Conservation (phyloP, 177 flowering plant genomes). For the Tripterygium wilfordii region DNA sequence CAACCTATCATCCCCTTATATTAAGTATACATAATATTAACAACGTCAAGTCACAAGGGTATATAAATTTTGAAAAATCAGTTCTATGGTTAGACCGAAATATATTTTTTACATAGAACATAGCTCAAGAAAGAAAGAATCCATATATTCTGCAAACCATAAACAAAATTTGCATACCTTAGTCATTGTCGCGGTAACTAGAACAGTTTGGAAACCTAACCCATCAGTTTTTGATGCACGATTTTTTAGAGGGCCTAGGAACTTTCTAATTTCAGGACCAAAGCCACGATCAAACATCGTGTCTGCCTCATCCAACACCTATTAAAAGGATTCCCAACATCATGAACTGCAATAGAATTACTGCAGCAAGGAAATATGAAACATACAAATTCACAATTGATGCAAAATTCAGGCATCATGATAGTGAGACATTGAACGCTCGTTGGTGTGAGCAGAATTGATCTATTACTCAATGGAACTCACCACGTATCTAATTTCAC, state of each 20-base stretch:
- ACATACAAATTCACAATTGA: neutral
- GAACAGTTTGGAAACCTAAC: constrained; percentile 73
- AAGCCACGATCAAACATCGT: constrained; percentile 99
- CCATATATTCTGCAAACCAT: too few relatives aligned
- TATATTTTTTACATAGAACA: too few relatives aligned
- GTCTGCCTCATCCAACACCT: constrained; percentile 98
- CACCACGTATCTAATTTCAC: constrained; percentile 92
- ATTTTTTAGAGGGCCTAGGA: constrained; percentile 69
- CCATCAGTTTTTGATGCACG: constrained; percentile 66
- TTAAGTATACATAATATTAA: too few relatives aligned
- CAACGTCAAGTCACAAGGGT: too few relatives aligned
- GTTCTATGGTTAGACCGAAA: too few relatives aligned
- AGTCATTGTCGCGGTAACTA: constrained; percentile 92
- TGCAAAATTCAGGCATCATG: neutral
- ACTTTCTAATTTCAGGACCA: constrained; percentile 92
- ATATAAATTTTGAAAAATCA: too few relatives aligned
- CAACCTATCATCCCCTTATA: too few relatives aligned
- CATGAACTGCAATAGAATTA: constrained; percentile 1
- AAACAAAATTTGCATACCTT: too few relatives aligned
- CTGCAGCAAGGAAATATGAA: neutral
- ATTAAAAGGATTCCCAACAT: constrained; percentile 12
- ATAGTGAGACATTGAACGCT: neutral
- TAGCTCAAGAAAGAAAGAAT: too few relatives aligned
- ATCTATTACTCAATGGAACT: constrained; percentile 13
- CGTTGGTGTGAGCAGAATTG: neutral